Evolutionary conservation across 768 basidiomycete species (phyloP), one percentile per base, ranked within the genome.

Genomic region (Leccinum subgranulosum): DNA sequence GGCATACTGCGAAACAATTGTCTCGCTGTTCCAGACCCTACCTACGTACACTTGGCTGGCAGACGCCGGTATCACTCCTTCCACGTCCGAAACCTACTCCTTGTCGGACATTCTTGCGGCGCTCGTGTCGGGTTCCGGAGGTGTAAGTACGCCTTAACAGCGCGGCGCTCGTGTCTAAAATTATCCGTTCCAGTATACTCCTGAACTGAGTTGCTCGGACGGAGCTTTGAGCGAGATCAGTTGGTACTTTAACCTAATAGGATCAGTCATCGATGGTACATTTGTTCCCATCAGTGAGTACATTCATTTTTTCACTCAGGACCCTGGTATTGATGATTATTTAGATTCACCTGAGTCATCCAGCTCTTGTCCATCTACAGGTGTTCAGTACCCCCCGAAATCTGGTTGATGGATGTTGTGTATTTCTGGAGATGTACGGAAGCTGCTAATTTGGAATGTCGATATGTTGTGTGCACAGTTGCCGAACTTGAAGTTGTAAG

Each of bases 1-100:
- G 33, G 81, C 81, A 15, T 90, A 81, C 73, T 88, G 86, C 73
- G 64, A 83, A 57, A 76, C 64, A 19, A 81, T 83, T 2, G 86
- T 88, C 57, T 74, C 66, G 2, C 70, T 87, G 17, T 88, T 87
- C 76, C 61, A 81, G 82, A 77, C 79, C 9, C 81, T 92, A 25
- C 87, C 90, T 0, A 92, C 92, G 3, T 91, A 84, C 69, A 76
- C 81, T 15, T 91, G 83, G 83, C 84, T 94, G 41, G 73, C 76
- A 14, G 73, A 79, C 21, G 85, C 79, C n/a, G 90, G 90, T 25
- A 93, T 94, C 63, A 82, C 81, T 3, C 92, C 92, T 12, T 80
- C 79, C n/a, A 72, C 75, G 3, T 75, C 71, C 58, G 67, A 73
- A 62, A 88, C 87, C 0, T 84, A 84, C 68, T 82, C 82, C 0